Base-by-base conservation (phyloP, 768 basidiomycete species). In the Termitomyces eurrhizus region DNA sequence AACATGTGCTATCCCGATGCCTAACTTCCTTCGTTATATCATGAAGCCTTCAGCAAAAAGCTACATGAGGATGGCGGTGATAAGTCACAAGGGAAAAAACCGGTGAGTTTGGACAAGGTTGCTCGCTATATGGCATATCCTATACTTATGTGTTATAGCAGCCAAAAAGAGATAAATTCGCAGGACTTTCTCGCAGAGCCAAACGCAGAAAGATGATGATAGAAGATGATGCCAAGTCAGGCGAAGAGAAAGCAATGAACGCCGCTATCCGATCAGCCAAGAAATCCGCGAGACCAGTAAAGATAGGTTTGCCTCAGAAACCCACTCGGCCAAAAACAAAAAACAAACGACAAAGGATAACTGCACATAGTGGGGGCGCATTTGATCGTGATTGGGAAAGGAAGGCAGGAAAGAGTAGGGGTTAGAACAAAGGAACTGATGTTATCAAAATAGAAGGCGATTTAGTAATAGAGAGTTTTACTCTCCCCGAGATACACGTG, bases 251-350 rank as follows among this genome's bases (percentile, higher is more conserved):
- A 26, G 76, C 81, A 9, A 74, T 90, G 49, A 79, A 82, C 44
- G 89, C 90, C 16, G 88, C 94, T 1, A 90, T 97, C 64, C 90
- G 95, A 58, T 84, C 85, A 13, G 94, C 91, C 11, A 98, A 98
- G 76, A 95, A 89, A 74, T 80, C 86, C 8, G 74, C 78, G 39
- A 83, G 84, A 65, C 90, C 90, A 1, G 74, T 74, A 11, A 97
- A 92, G 79, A 93, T 95, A 63, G 88, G 90, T 42, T 72, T 79
- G 48, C 77, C 81, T 36, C 75, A 80, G 66, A 64, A 69, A 24
- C 62, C 70, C 21, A 65, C 68, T 14, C 67, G 70, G 33, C 53
- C 69, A 44, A 80, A 72, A 53, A 73, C 69, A 61, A 69, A 69
- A 64, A 70, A 71, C 59, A 78, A 73, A 68, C 64, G 58, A 39